These are phyloP conservation scores for Globomyces pollinis-pini DNA, from an alignment of 192 early-diverging fungal genomes.

Conservation along the genomic window DNA sequence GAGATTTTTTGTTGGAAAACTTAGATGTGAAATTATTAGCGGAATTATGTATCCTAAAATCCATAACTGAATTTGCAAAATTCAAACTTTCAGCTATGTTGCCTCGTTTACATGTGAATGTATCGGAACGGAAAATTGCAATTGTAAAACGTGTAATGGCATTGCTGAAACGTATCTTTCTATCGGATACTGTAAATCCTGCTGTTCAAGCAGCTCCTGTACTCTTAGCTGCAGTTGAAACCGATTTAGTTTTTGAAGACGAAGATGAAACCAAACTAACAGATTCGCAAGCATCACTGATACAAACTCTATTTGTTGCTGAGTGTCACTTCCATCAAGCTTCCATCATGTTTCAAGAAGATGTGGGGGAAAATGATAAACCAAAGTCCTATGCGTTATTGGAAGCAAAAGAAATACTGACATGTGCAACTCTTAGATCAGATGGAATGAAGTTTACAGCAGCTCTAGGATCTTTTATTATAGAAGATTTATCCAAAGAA, in stretches of 20 bases:
- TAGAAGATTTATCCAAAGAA: background rate
- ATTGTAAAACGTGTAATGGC: constrained; percentile 76
- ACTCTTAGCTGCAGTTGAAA: background rate
- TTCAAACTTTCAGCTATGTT: constrained; percentile 72
- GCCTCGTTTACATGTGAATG: constrained; percentile 76
- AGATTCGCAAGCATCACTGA: background rate
- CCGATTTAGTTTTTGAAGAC: background rate
- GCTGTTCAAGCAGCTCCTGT: background rate
- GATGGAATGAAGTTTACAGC: background rate
- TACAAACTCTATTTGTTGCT: background rate
- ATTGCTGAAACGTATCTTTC: constrained; percentile 33
- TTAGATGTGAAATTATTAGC: constrained; percentile 77
- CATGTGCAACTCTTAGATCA: background rate
- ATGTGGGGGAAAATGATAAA: background rate
- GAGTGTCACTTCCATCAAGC: constrained; percentile 1
- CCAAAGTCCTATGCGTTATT: background rate
- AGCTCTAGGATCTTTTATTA: background rate
- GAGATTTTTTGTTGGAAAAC: constrained; percentile 78
- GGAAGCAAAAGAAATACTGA: background rate
- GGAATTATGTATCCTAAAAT: constrained; percentile 77
- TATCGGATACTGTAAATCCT: background rate
- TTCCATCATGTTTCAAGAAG: background rate
- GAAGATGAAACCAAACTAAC: background rate
- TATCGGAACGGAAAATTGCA: constrained; percentile 91
- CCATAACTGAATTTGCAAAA: constrained; percentile 63